Conservation (phyloP, 140 eudicot species). For the Oenanthe javanica region DNA sequence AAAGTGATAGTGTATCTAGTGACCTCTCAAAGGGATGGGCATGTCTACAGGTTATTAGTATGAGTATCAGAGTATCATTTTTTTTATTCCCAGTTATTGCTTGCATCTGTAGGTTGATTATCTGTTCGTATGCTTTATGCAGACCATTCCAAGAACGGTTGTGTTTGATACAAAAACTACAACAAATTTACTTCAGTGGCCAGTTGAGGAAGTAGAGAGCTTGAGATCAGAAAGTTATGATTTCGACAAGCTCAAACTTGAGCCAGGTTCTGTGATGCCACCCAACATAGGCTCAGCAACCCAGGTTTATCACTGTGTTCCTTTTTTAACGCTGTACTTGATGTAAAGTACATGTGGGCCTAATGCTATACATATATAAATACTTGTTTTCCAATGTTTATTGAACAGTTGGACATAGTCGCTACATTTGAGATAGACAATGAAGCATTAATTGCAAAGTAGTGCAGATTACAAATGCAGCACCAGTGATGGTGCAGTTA, state of each 20-base stretch:
- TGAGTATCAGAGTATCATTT: background rate
- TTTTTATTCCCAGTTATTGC: background rate
- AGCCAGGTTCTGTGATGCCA: constrained; percentile 60
- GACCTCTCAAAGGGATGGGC: constrained; percentile 81
- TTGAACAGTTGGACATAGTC: constrained; percentile 57
- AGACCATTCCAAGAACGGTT: constrained; percentile 80
- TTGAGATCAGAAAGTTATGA: constrained; percentile 32
- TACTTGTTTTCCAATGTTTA: background rate
- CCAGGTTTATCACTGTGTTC: constrained; percentile 28
- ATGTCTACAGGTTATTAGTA: constrained; percentile 55
- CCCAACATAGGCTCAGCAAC: constrained; percentile 47
- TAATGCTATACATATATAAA: background rate
- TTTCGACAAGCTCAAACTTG: constrained; percentile 32
- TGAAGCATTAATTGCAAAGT: constrained; percentile 18
- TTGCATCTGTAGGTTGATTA: background rate
- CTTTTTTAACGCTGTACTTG: background rate
- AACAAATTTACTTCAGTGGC: constrained; percentile 69
- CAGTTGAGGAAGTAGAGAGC: constrained; percentile 68
- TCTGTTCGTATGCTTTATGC: background rate
- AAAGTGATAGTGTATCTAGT: constrained; percentile 51
- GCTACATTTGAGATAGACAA: constrained; percentile 58
- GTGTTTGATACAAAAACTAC: constrained; percentile 64
- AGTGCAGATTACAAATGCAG: constrained; percentile 60
- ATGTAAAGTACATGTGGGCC: background rate
- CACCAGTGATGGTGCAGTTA: constrained; percentile 52